Evolutionary conservation across 2,329 filamentous ascomycete genomes (phyloP).

Genomic region (Ploettnerulaceae sp.): DNA sequence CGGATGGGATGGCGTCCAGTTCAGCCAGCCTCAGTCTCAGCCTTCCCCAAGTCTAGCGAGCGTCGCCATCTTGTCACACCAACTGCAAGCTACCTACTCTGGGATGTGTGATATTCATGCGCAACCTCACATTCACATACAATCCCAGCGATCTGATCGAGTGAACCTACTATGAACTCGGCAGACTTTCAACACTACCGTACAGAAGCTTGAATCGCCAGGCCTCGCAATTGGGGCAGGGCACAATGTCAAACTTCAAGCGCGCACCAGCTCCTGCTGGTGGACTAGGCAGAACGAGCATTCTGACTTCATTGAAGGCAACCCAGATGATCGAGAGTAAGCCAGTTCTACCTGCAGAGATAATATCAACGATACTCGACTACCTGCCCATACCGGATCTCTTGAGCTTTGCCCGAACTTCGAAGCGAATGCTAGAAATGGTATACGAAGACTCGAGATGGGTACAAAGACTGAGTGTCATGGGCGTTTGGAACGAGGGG

Average conservation of each 20-base stretch:
- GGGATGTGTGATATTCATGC: no score
- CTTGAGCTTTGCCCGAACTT: constrained; percentile 77
- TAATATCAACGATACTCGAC: constrained; percentile 82
- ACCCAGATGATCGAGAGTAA: constrained; percentile 76
- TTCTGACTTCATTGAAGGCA: constrained; percentile 73
- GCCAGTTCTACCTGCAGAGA: constrained; percentile 80
- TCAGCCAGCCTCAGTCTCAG: no score
- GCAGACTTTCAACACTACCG: no score
- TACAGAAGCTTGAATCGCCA: background rate
- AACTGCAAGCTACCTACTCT: no score
- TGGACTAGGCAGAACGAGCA: constrained; percentile 40
- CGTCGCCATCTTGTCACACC: no score
- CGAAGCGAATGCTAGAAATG: constrained; percentile 89
- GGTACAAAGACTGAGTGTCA: constrained; percentile 78
- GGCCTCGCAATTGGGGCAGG: background rate
- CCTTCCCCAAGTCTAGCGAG: no score
- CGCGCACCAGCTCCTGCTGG: constrained; percentile 29
- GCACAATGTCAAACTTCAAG: constrained; percentile 43
- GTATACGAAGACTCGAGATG: constrained; percentile 97
- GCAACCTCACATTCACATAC: no score
- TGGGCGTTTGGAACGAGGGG: constrained; percentile 87
- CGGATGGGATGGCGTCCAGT: no score
- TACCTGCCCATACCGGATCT: constrained; percentile 83
- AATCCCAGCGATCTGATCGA: background rate
- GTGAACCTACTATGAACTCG: background rate